These are phyloP conservation scores for Exophiala aquamarina DNA, from an alignment of 2,329 filamentous ascomycete genomes.

Conservation along the genomic window DNA sequence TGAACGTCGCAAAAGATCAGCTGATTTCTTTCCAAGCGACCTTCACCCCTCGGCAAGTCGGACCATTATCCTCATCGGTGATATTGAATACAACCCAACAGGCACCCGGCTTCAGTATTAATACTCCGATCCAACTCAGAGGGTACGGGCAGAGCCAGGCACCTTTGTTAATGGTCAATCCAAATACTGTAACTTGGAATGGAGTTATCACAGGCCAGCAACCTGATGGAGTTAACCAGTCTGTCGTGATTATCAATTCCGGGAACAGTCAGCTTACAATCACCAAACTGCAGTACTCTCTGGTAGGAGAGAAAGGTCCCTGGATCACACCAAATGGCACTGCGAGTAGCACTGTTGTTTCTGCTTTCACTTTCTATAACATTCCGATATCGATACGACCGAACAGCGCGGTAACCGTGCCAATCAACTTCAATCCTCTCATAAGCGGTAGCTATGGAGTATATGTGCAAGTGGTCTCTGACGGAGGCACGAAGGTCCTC, in stretches of 20 bases:
- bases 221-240: conserved; percentile 32
- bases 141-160: conserved; percentile 40
- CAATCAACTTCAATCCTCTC: conserved; percentile 37
- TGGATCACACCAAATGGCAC: conserved; percentile 23
- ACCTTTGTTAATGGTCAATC: conserved; percentile 38
- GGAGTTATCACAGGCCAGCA: conserved; percentile 38
- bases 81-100: conserved; percentile 41
- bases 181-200: conserved; percentile 42
- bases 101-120: conserved; percentile 37
- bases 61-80: conserved; percentile 38
- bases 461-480: conserved; percentile 49
- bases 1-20: conserved; percentile 34
- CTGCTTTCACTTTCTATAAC: conserved; percentile 23
- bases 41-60: conserved; percentile 38
- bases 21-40: conserved; percentile 43
- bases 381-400: conserved; percentile 22
- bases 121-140: conserved; percentile 38
- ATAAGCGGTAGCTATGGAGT: conserved; percentile 49
- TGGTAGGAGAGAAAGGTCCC: conserved; percentile 17
- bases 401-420: conserved; percentile 27
- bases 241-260: conserved; percentile 39
- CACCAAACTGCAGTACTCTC: conserved; percentile 20
- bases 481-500: conserved; percentile 53
- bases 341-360: conserved; percentile 10
- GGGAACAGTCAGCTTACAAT: conserved; percentile 40